Base-by-base conservation (phyloP, 1,139 yeast genomes). In the Blastobotrys illinoisensis region DNA sequence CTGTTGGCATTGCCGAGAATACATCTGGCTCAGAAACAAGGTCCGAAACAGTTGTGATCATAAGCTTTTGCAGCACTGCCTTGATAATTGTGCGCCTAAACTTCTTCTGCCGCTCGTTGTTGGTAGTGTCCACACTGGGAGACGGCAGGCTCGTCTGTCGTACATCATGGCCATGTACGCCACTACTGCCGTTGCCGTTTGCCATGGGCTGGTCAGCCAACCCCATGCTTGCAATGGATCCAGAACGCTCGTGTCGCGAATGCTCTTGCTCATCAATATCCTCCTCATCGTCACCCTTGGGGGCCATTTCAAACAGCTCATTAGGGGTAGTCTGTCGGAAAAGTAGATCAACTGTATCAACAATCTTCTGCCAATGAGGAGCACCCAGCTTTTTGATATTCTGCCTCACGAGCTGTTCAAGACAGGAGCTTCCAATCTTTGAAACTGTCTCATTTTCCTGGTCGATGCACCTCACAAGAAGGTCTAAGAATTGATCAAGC, bases 371-470 rank as follows among this genome's bases (percentile, higher is more conserved):
- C 99, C 99, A 95, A 62, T 95, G 95, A 2, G 71, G 72, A 11
- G 72, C 74, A 23, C 72, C 68, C 64, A 93, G 87, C 64, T 80
- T 82, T n/a, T 71, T 66, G 58, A 85, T 81, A 68, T 93, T 95
- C 60, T 87, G 87, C 28, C 85, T 73, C 57, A 93, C 78, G 59
- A 93, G 76, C 58, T 85, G 88, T 60, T 86, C 85, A 57, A 93
- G 77, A 69, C 99, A 91, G 9, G 93, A 83, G 64, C 95, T 82
- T 19, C 99, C 99, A 62, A 91, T 90, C 64, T 96, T 79, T 0
- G 98, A 95, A 63, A 95, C 91, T 0, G 98, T 90, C 65, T 93
- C 99, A 68, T 93, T 93, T 64, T 91, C 97, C 71, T 93, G 99
- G 65, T 97, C 89, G 52, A 93, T 88, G 71, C 99, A 95, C 7